These are phyloP conservation scores for Alternaria hordeiaustralica DNA, from an alignment of 2,329 filamentous ascomycete species.

Conservation along the genomic window DNA sequence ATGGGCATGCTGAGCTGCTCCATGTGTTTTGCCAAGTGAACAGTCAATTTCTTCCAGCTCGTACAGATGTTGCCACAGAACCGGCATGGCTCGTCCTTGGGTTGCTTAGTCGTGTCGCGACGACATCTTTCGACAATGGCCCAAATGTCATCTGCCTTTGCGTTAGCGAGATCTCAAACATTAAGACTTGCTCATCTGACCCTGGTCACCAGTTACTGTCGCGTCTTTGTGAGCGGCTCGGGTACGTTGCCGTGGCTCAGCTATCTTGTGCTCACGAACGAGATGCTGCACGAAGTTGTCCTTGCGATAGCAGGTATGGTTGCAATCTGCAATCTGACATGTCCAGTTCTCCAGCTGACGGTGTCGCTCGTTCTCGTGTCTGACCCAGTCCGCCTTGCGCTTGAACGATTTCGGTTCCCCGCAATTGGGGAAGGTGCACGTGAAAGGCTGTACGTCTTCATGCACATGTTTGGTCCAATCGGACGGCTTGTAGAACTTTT, in stretches of 20 bases:
- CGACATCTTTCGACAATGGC: conserved; percentile 79
- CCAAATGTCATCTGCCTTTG: conserved; percentile 69
- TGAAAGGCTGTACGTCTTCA: conserved; percentile 91
- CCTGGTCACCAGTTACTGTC: conserved; percentile 31
- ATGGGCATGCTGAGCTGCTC: conserved; percentile 87
- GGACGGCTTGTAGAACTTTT: conserved; percentile 87
- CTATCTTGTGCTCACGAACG: conserved; percentile 86
- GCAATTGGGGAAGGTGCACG: conserved; percentile 86
- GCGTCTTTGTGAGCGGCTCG: conserved; percentile 50
- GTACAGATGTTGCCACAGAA: conserved; percentile 84
- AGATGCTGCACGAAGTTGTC: conserved; percentile 95
- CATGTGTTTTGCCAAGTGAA: conserved; percentile 95
- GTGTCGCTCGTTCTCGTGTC: conserved; percentile 91
- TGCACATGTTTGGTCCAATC: conserved; percentile 98
- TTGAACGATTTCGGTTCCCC: conserved; percentile 91
- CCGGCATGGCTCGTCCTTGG: conserved; percentile 79
- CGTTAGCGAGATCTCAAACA: conserved; percentile 16
- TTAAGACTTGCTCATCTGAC: conserved; percentile 17
- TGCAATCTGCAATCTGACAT: conserved; percentile 81
- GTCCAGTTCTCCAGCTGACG: conserved; percentile 91
- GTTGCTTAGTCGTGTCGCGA: conserved; percentile 68
- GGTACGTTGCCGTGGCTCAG: conserved; percentile 78
- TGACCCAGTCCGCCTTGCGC: conserved; percentile 93
- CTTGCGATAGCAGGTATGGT: conserved; percentile 82
- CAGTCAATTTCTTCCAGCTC: conserved; percentile 91